A percentile compares a stretch with the other conserved stretches of the same genome.
These are phyloP conservation scores for Sarocladium kiliense DNA, from an alignment of 2,329 filamentous ascomycete genomes.

Conservation along the genomic window DNA sequence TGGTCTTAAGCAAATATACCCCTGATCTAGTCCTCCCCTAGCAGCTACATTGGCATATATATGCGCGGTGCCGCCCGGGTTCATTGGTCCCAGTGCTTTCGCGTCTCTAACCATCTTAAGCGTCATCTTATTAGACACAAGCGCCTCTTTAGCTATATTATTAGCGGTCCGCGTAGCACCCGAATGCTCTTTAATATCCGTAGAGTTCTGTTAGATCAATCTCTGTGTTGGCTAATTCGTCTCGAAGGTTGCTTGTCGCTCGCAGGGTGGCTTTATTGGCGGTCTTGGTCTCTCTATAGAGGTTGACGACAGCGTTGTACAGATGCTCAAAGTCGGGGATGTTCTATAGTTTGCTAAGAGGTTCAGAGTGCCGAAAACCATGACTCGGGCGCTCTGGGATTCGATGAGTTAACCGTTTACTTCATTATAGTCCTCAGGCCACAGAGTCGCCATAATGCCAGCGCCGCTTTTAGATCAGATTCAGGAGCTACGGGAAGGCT, in stretches of 20 bases:
- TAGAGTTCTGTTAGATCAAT: background rate
- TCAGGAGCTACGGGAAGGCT: no score
- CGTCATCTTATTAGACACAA: background rate
- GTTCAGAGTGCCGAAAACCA: background rate
- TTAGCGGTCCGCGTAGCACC: background rate
- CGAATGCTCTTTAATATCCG: background rate
- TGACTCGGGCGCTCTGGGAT: background rate
- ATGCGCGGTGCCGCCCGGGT: background rate
- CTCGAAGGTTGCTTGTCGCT: background rate
- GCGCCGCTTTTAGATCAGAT: no score
- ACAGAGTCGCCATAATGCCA: no score
- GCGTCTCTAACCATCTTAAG: background rate
- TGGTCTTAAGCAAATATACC: no score
- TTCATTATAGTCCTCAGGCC: background rate
- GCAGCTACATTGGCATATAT: background rate
- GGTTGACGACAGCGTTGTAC: background rate
- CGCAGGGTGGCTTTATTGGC: background rate
- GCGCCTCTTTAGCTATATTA: background rate
- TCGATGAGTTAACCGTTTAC: background rate
- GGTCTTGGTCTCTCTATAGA: background rate
- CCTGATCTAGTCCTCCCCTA: background rate
- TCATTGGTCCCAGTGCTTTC: background rate
- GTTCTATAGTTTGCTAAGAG: background rate
- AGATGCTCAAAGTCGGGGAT: background rate
- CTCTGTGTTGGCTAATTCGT: background rate